phyloP scores from a whole-genome alignment of 805 yeast species.

The Cyberlindnera bimundalis region DNA sequence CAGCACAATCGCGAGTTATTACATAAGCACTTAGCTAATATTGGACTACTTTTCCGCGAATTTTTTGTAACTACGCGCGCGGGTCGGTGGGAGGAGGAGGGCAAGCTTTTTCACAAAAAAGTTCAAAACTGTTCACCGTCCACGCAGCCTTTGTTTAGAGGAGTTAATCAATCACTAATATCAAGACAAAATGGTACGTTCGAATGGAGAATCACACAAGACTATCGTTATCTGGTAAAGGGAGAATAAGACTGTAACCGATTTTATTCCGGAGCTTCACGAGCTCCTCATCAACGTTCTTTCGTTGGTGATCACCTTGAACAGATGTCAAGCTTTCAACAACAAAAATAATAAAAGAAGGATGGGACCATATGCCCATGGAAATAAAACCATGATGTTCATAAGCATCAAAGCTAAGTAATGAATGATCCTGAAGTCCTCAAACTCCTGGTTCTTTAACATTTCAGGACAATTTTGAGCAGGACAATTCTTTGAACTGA shows the following conservation, averaged over 20 bases:
- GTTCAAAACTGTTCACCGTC: slow-evolving; percentile 6
- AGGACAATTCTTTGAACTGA: too few relatives aligned
- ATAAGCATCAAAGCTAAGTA: too few relatives aligned
- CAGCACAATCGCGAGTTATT: background rate
- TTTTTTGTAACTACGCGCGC: too few relatives aligned
- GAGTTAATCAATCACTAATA: slow-evolving; percentile 6
- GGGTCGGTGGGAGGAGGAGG: background rate
- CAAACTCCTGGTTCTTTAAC: too few relatives aligned
- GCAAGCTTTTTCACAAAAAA: slow-evolving; percentile 10
- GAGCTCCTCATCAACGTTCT: slow-evolving; percentile 4
- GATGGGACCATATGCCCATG: too few relatives aligned
- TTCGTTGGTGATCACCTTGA: slow-evolving; percentile 9
- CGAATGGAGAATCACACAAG: background rate
- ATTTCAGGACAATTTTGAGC: too few relatives aligned
- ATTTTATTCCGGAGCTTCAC: slow-evolving; percentile 7
- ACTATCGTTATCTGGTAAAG: background rate
- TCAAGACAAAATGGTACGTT: slow-evolving; percentile 18
- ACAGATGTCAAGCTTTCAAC: slow-evolving; percentile 5
- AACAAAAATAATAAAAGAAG: too few relatives aligned
- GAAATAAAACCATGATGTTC: too few relatives aligned
- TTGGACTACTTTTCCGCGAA: slow-evolving; percentile 5
- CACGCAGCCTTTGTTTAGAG: background rate
- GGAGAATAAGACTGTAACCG: slow-evolving; percentile 4
- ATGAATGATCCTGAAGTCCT: too few relatives aligned
- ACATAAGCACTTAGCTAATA: background rate